Conservation (phyloP, 2,329 filamentous ascomycete genomes). For the Zasmidium angulare region DNA sequence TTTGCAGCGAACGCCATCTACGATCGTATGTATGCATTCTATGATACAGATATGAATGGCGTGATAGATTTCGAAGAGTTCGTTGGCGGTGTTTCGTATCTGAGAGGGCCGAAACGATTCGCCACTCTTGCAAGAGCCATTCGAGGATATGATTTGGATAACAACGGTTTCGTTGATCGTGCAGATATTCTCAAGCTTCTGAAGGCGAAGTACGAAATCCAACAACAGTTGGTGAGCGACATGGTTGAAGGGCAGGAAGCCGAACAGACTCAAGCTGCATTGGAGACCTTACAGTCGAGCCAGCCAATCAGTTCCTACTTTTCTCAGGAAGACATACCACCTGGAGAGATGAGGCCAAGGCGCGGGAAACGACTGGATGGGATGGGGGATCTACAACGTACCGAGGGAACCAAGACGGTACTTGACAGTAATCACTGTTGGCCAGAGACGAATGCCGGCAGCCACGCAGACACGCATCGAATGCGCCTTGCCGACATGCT, state of each 20-base stretch:
- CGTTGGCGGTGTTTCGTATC: slow-evolving; percentile 71
- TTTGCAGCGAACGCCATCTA: slow-evolving; percentile 85
- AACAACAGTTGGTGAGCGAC: slow-evolving; percentile 84
- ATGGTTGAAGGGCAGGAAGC: slow-evolving; percentile 73
- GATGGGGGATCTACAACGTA: slow-evolving; percentile 32
- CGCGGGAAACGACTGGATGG: slow-evolving; percentile 36
- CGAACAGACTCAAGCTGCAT: slow-evolving; percentile 59
- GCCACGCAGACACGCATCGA: neutral
- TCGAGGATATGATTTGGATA: slow-evolving; percentile 85
- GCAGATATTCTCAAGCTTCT: slow-evolving; percentile 91
- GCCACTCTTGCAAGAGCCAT: slow-evolving; percentile 75
- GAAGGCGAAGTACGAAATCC: slow-evolving; percentile 85
- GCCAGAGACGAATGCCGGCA: slow-evolving; percentile 24
- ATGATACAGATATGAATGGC: slow-evolving; percentile 85
- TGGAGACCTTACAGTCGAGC: slow-evolving; percentile 43
- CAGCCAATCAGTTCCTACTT: slow-evolving; percentile 50
- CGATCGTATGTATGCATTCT: slow-evolving; percentile 95
- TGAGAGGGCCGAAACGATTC: slow-evolving; percentile 58
- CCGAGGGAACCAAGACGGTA: slow-evolving; percentile 51
- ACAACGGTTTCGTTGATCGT: slow-evolving; percentile 80
- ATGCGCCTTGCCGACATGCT: slow-evolving; percentile 34
- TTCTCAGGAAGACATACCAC: slow-evolving; percentile 38
- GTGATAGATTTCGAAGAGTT: slow-evolving; percentile 93
- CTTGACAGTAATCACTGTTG: slow-evolving; percentile 54
- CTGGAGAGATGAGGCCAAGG: slow-evolving; percentile 25